Conservation (phyloP, 108 stramenopile species). For the Conticribra guillardii region DNA sequence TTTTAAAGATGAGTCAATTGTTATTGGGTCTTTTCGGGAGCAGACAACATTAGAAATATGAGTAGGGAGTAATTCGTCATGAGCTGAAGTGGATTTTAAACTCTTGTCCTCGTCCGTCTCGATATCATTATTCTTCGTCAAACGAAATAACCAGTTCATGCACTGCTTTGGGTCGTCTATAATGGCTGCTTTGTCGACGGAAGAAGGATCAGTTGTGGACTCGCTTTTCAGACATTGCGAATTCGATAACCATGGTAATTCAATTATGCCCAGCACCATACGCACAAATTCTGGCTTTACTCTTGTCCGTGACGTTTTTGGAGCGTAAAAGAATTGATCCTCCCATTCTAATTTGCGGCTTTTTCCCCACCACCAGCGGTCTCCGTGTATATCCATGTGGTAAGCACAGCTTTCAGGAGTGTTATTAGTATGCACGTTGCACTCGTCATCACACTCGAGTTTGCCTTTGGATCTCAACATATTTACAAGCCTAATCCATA, state of each 20-base stretch:
- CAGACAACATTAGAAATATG: not conserved
- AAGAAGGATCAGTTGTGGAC: not conserved
- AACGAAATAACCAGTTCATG: no score
- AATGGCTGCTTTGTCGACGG: not conserved
- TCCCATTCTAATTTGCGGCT: conserved; percentile 16
- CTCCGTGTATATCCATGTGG: not conserved
- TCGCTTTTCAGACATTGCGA: not conserved
- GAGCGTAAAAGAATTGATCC: conserved; percentile 27
- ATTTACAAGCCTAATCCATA: conserved; percentile 25
- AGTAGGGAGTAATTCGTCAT: not conserved
- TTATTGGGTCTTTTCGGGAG: not conserved
- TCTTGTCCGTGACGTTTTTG: conserved; percentile 5
- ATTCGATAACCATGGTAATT: not conserved
- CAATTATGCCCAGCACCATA: conserved; percentile 11
- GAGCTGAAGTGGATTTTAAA: not conserved
- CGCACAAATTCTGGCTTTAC: conserved; percentile 30
- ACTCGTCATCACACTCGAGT: not conserved
- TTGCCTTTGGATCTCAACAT: conserved; percentile 10
- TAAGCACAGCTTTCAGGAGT: not conserved
- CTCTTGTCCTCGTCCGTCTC: no score
- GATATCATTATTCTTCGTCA: no score
- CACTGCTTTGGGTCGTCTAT: no score
- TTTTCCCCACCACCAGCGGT: conserved; percentile 1
- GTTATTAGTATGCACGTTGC: not conserved
- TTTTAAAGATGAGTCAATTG: not conserved